These are phyloP conservation scores for Penicillium olsonii DNA, from an alignment of 2,329 filamentous ascomycete genomes.

Conservation along the genomic window DNA sequence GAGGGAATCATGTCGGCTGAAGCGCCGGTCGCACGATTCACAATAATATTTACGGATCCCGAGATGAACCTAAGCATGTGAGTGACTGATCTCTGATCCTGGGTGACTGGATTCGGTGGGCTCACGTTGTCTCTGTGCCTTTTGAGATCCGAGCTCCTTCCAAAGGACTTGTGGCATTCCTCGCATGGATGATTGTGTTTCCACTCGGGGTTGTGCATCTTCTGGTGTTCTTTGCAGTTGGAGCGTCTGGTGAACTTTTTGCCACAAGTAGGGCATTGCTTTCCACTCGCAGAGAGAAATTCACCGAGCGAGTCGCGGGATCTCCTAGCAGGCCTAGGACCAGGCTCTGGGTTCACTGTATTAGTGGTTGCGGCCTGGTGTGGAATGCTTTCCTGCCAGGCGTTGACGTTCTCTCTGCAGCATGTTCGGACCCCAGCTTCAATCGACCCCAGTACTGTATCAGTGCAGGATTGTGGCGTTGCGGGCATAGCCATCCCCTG, in stretches of 20 bases:
- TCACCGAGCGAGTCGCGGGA: constrained; percentile 12
- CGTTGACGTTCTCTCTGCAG: not conserved
- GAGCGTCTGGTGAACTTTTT: constrained; percentile 80
- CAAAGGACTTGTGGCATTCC: constrained; percentile 74
- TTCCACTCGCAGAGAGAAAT: constrained; percentile 57
- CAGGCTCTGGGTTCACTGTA: constrained; percentile 5
- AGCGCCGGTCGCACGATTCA: constrained; percentile 15
- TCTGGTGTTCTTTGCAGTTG: constrained; percentile 84
- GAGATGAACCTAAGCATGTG: constrained; percentile 5
- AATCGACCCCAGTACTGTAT: not conserved
- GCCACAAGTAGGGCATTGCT: constrained; percentile 73
- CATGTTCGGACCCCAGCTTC: not conserved
- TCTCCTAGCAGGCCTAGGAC: not conserved
- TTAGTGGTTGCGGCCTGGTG: constrained; percentile 2
- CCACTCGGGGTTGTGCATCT: constrained; percentile 75
- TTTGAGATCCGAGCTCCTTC: constrained; percentile 75
- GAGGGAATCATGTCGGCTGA: constrained; percentile 17
- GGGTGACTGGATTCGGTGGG: constrained; percentile 31
- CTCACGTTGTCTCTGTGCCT: constrained; percentile 58
- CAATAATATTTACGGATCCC: constrained; percentile 12
- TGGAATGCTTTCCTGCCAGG: not conserved
- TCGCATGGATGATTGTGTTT: constrained; percentile 71
- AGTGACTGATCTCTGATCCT: not conserved
- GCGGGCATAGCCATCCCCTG: constrained; percentile 9
- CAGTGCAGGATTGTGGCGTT: not conserved